Percentiles rank a stretch among this genome's conserved stretches.
phyloP scores from a whole-genome alignment of 768 basidiomycete species.

The Xerocomus potaroensis region DNA sequence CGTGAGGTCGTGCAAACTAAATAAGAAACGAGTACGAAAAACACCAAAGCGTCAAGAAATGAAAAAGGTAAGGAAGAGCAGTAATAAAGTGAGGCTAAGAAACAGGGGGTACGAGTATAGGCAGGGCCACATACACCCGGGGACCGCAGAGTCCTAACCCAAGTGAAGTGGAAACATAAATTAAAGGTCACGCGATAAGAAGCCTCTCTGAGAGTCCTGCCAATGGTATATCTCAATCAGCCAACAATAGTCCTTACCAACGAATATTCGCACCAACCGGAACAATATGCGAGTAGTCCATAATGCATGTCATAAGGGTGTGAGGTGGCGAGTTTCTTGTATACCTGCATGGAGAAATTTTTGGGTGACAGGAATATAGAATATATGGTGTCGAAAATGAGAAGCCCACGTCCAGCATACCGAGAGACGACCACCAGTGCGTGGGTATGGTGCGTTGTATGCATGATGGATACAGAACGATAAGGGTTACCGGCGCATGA shows the following conservation, averaged over 20 bases:
- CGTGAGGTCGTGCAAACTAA: slow-evolving; percentile 24
- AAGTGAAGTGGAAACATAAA: slow-evolving; percentile 13
- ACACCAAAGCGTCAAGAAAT: slow-evolving; percentile 10
- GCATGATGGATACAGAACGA: slow-evolving; percentile 34
- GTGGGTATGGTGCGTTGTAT: slow-evolving; percentile 26
- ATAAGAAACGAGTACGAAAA: slow-evolving; percentile 8
- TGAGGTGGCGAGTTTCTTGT: slow-evolving; percentile 14
- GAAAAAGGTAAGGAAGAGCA: slow-evolving; percentile 5
- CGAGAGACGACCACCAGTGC: slow-evolving; percentile 16
- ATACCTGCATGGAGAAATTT: slow-evolving; percentile 17
- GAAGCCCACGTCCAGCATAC: slow-evolving; percentile 14
- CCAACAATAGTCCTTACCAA: slow-evolving; percentile 10
- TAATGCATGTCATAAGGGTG: slow-evolving; percentile 27
- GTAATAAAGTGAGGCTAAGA: slow-evolving; percentile 2
- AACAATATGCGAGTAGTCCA: slow-evolving; percentile 26
- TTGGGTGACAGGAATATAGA: slow-evolving; percentile 11
- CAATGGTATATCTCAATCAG: slow-evolving; percentile 15
- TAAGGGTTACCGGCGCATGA: slow-evolving; percentile 29
- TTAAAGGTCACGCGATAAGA: slow-evolving; percentile 20
- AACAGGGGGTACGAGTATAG: background rate
- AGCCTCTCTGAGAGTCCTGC: slow-evolving; percentile 20
- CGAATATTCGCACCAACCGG: slow-evolving; percentile 16
- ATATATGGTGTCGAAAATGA: slow-evolving; percentile 8
- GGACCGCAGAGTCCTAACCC: slow-evolving; percentile 1
- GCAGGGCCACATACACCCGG: slow-evolving; percentile 2